phyloP scores from a whole-genome alignment of 805 yeast genomes.

The Pichia nanzhaoensis region DNA sequence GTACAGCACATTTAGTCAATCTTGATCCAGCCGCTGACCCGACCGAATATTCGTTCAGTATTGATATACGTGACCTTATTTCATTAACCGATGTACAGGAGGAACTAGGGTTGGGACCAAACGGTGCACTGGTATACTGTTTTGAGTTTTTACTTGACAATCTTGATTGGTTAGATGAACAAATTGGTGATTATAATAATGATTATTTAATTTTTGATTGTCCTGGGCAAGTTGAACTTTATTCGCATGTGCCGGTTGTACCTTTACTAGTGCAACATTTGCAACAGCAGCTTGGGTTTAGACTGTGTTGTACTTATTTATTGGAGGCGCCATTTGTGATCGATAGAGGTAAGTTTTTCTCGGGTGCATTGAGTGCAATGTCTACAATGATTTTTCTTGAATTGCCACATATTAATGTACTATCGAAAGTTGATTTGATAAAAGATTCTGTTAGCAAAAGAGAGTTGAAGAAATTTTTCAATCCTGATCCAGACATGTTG shows the following conservation, averaged over 20 bases:
- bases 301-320: constrained; percentile 85
- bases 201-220: constrained; percentile 93
- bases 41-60: constrained; percentile 81
- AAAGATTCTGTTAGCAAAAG: constrained; percentile 71
- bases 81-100: constrained; percentile 94
- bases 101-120: constrained; percentile 88
- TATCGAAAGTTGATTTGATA: constrained; percentile 81
- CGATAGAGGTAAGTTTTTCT: constrained; percentile 86
- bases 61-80: constrained; percentile 86
- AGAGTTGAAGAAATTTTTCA: constrained; percentile 74
- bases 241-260: constrained; percentile 88
- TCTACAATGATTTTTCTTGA: constrained; percentile 95
- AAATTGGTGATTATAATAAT: constrained; percentile 91
- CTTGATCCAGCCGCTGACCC: constrained; percentile 98
- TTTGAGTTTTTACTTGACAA: constrained; percentile 86
- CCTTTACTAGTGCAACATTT: constrained; percentile 87
- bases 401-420: constrained; percentile 86
- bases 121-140: constrained; percentile 89
- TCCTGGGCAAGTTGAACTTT: constrained; percentile 94
- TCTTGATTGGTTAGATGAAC: constrained; percentile 95
- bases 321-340: constrained; percentile 91
- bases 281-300: constrained; percentile 71
- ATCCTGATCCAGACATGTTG: constrained; percentile 84
- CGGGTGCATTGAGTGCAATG: constrained; percentile 96
- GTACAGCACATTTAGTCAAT: constrained; percentile 91